Evolutionary conservation across 192 early-diverging fungal species (phyloP).

Genomic region (Bifiguratus adelaidae): DNA sequence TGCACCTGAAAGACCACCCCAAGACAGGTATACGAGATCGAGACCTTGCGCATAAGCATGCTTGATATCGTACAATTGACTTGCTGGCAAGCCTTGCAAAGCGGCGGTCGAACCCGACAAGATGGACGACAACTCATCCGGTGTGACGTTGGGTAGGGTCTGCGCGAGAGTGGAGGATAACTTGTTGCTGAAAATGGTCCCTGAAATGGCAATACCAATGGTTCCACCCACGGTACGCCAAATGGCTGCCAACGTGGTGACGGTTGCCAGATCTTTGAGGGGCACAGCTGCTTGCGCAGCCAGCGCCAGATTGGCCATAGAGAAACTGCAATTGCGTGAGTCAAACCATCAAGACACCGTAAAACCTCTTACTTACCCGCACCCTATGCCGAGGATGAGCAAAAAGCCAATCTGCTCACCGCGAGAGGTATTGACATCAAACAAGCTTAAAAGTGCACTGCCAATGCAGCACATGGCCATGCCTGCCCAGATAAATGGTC

Average conservation of each 20-base stretch:
- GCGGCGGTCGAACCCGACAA: slow-evolving; percentile 14
- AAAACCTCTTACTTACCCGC: too few relatives aligned
- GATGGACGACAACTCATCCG: slow-evolving; percentile 6
- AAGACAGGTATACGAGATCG: slow-evolving; percentile 38
- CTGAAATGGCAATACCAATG: slow-evolving; percentile 40
- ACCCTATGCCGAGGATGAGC: neutral
- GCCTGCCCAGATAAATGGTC: too few relatives aligned
- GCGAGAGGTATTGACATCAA: too few relatives aligned
- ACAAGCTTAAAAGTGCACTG: too few relatives aligned
- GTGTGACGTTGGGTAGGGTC: neutral
- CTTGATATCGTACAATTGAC: slow-evolving; percentile 24
- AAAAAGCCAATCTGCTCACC: neutral
- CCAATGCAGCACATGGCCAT: too few relatives aligned
- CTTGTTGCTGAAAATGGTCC: slow-evolving; percentile 30
- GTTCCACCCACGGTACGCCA: slow-evolving; percentile 23
- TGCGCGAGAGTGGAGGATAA: slow-evolving; percentile 13
- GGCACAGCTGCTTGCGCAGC: neutral
- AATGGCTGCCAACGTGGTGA: neutral
- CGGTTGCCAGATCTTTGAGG: neutral
- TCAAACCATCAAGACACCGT: too few relatives aligned
- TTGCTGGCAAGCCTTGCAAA: slow-evolving; percentile 12
- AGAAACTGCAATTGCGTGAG: too few relatives aligned
- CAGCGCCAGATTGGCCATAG: neutral
- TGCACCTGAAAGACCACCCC: slow-evolving; percentile 33
- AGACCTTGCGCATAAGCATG: slow-evolving; percentile 40